Conservation (phyloP, 129 eudicot genomes). For the Centaurea solstitialis region DNA sequence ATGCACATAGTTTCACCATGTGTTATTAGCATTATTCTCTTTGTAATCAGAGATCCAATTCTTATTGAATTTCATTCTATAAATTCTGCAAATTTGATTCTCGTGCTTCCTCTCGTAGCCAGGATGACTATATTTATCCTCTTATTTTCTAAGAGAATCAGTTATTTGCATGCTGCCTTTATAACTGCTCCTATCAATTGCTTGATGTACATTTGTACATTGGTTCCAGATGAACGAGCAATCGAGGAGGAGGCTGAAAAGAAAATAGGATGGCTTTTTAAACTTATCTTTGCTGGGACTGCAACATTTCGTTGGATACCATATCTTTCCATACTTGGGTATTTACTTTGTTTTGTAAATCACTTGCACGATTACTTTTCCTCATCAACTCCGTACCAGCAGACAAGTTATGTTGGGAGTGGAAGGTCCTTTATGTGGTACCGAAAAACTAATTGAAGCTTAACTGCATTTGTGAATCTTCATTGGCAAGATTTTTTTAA, state of each 20-base stretch:
- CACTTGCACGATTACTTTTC: neutral
- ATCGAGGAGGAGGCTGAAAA: conserved; percentile 85
- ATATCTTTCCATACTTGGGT: conserved; percentile 87
- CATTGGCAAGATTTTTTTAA: neutral
- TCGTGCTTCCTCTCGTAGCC: neutral
- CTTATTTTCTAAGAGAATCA: neutral
- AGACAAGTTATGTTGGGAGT: neutral
- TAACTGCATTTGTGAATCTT: conserved; percentile 1
- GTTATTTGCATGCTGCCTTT: neutral
- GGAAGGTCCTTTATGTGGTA: neutral
- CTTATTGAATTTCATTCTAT: neutral
- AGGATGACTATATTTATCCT: neutral
- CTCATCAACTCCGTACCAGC: neutral
- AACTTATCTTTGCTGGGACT: conserved; percentile 78
- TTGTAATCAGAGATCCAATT: neutral
- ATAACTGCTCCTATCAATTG: neutral
- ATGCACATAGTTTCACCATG: neutral
- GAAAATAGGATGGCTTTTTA: conserved; percentile 85
- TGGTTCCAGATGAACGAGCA: conserved; percentile 58
- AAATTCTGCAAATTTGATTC: neutral
- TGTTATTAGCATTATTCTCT: neutral
- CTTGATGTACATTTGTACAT: neutral
- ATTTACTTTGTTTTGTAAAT: conserved; percentile 17
- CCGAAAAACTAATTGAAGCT: neutral
- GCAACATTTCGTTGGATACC: conserved; percentile 77